These are phyloP conservation scores for Phtheirospermum japonicum DNA, from an alignment of 257 asterid species.

Conservation along the genomic window DNA sequence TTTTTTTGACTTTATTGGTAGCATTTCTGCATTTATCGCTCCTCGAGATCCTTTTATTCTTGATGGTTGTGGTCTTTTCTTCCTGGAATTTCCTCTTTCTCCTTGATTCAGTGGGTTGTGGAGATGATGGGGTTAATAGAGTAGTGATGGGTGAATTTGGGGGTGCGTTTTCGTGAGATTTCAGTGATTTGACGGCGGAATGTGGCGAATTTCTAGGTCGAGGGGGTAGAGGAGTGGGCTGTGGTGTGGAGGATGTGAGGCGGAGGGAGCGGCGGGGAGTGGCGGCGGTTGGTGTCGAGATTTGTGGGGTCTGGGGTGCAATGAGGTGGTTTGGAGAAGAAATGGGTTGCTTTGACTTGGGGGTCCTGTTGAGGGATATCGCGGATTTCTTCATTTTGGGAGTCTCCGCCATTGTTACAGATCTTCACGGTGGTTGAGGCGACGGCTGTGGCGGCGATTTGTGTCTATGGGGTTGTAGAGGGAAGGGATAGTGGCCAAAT, in stretches of 20 bases:
- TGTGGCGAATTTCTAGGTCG: slow-evolving; percentile 30
- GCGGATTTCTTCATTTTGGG: slow-evolving; percentile 45
- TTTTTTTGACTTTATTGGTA: slow-evolving; percentile 33
- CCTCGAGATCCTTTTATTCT: slow-evolving; percentile 32
- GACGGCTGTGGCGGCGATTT: slow-evolving; percentile 20
- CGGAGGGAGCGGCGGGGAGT: slow-evolving; percentile 70
- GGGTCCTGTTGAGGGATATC: slow-evolving; percentile 32
- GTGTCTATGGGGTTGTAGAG: background rate
- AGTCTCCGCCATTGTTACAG: slow-evolving; percentile 47
- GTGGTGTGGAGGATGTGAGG: slow-evolving; percentile 35
- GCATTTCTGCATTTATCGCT: slow-evolving; percentile 20
- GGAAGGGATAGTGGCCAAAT: background rate
- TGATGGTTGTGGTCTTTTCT: slow-evolving; percentile 15
- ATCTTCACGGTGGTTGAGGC: slow-evolving; percentile 11
- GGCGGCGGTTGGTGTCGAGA: slow-evolving; percentile 32
- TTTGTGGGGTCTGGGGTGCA: slow-evolving; percentile 55
- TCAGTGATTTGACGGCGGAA: slow-evolving; percentile 25
- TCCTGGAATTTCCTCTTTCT: slow-evolving; percentile 44
- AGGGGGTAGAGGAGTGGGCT: slow-evolving; percentile 8
- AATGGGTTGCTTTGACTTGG: slow-evolving; percentile 29
- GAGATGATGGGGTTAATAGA: slow-evolving; percentile 48
- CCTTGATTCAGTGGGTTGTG: slow-evolving; percentile 47
- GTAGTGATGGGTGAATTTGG: slow-evolving; percentile 28
- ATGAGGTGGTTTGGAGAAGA: slow-evolving; percentile 33
- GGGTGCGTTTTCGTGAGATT: slow-evolving; percentile 24